A percentile compares a stretch with the other conserved stretches of the same genome.
phyloP scores from a whole-genome alignment of 2,329 filamentous ascomycete genomes.

The Colletotrichum shisoi region DNA sequence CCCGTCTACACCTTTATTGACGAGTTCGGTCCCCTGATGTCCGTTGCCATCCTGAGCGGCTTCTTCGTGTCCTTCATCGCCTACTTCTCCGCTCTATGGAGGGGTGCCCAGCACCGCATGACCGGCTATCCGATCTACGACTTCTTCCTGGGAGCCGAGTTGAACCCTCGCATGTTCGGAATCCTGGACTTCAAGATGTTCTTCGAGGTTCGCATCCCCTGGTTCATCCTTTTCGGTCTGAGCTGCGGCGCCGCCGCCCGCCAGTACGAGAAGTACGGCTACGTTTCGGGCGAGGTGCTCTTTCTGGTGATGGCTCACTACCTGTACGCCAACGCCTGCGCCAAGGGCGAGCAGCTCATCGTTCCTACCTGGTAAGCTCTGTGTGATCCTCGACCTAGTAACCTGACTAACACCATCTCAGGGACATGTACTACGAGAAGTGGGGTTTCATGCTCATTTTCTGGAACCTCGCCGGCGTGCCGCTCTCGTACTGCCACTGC shows the following conservation, averaged over 20 bases:
- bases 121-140: constrained; percentile 85
- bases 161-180: constrained; percentile 81
- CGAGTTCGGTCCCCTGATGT: constrained; percentile 92
- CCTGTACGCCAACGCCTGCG: constrained; percentile 89
- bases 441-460: constrained; percentile 98
- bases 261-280: constrained; percentile 85
- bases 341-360: constrained; percentile 91
- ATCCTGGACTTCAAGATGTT: constrained; percentile 97
- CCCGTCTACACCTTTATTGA: constrained; percentile 91
- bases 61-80: constrained; percentile 83
- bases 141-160: constrained; percentile 92
- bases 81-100: constrained; percentile 82
- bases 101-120: constrained; percentile 91
- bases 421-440: constrained; percentile 97
- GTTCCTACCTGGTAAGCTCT: constrained; percentile 73
- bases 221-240: constrained; percentile 87
- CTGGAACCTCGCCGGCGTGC: constrained; percentile 94
- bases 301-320: constrained; percentile 91
- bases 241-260: constrained; percentile 78
- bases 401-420: constrained; percentile 34
- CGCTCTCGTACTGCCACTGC: constrained; percentile 91
- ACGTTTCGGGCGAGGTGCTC: constrained; percentile 82
- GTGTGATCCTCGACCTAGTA: background rate
- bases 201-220: constrained; percentile 89
- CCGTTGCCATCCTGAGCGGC: constrained; percentile 89